These are phyloP conservation scores for Monosporascus ibericus DNA, from an alignment of 2,329 filamentous ascomycete species.

Conservation along the genomic window DNA sequence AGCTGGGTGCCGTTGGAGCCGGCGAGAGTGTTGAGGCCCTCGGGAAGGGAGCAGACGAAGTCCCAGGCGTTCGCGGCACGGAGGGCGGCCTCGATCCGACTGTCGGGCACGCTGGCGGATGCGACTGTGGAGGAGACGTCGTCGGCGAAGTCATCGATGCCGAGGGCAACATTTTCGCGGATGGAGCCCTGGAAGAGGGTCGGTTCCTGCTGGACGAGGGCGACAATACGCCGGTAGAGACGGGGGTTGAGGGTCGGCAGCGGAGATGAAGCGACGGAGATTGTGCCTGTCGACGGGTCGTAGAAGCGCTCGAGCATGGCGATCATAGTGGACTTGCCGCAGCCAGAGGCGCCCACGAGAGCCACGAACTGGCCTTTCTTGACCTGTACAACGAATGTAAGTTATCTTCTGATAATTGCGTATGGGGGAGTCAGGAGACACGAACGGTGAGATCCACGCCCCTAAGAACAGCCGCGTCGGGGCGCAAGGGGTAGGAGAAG, in stretches of 20 bases:
- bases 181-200: slow-evolving; percentile 43
- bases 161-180: slow-evolving; percentile 29
- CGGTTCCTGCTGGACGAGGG: slow-evolving; percentile 53
- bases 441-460: slow-evolving; percentile 34
- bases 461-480: slow-evolving; percentile 33
- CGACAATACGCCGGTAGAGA: slow-evolving; percentile 45
- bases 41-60: slow-evolving; percentile 42
- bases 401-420: no score
- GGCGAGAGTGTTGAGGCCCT: slow-evolving; percentile 38
- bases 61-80: slow-evolving; percentile 26
- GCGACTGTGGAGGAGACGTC: background rate
- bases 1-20: slow-evolving; percentile 36
- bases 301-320: slow-evolving; percentile 43
- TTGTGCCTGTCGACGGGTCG: slow-evolving; percentile 36
- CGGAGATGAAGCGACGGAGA: slow-evolving; percentile 38
- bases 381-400: slow-evolving; percentile 22
- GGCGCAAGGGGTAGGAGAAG: slow-evolving; percentile 55
- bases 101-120: background rate
- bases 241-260: slow-evolving; percentile 36
- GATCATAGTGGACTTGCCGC: slow-evolving; percentile 57
- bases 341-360: slow-evolving; percentile 50
- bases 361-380: slow-evolving; percentile 44
- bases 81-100: slow-evolving; percentile 6
- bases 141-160: background rate
- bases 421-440: background rate